These are phyloP conservation scores for Sextonia rubra DNA, from an alignment of 164 flowering plant genomes.

Conservation along the genomic window DNA sequence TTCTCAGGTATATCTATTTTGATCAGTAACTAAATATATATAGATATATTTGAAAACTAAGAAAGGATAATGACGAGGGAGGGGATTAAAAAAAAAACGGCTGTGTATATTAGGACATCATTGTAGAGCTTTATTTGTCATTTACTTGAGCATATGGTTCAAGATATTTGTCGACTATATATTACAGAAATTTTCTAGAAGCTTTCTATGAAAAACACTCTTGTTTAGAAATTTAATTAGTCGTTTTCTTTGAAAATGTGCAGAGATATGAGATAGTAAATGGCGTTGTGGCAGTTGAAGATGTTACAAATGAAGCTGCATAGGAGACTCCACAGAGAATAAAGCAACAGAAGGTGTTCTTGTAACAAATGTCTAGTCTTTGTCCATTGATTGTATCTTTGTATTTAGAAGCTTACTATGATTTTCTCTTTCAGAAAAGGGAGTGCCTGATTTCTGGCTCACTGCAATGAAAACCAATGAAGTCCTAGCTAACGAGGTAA, in stretches of 20 bases:
- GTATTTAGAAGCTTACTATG: neutral
- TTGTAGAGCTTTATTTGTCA: neutral
- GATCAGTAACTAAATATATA: no score
- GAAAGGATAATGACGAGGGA: no score
- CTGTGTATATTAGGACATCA: no score
- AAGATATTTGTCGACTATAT: neutral
- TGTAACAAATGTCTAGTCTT: neutral
- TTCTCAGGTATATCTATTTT: no score
- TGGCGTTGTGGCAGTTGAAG: slow-evolving; percentile 70
- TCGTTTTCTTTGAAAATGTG: slow-evolving; percentile 10
- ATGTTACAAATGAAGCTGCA: slow-evolving; percentile 35
- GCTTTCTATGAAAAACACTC: no score
- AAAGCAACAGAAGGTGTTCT: slow-evolving; percentile 37
- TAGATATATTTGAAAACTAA: no score
- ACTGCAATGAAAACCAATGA: slow-evolving; percentile 82
- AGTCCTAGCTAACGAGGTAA: slow-evolving; percentile 68
- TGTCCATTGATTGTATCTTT: neutral
- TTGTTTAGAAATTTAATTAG: neutral
- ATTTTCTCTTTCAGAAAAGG: slow-evolving; percentile 45
- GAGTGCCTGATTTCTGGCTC: slow-evolving; percentile 90
- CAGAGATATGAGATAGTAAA: slow-evolving; percentile 86
- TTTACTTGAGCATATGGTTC: neutral
- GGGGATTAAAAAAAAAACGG: no score
- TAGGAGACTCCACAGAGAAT: slow-evolving; percentile 33
- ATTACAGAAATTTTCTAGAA: neutral